Evolutionary conservation across 2,329 filamentous ascomycete species (phyloP).

Genomic region (Ophiostoma quercus): DNA sequence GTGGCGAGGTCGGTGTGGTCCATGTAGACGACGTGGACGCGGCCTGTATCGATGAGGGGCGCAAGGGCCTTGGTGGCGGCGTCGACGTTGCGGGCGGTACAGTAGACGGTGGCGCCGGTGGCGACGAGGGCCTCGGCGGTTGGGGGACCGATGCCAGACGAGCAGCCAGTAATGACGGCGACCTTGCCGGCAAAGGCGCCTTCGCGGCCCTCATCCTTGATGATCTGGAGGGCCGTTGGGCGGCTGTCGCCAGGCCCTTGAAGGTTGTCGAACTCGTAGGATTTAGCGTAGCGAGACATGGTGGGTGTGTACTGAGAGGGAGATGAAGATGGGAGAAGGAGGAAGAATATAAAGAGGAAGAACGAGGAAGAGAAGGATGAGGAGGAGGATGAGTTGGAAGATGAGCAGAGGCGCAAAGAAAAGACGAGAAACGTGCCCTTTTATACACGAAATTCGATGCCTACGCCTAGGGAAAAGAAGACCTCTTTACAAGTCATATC

Average conservation of each 20-base stretch:
- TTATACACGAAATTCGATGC: not conserved
- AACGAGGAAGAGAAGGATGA: not conserved
- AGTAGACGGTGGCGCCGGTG: conserved; percentile 39
- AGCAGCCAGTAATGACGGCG: not conserved
- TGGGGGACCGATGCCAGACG: not conserved
- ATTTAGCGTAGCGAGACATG: not conserved
- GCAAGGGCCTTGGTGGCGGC: not conserved
- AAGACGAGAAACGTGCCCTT: not conserved
- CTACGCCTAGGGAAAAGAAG: not conserved
- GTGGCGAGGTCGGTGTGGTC: conserved; percentile 33
- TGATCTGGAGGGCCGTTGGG: not conserved
- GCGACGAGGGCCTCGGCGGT: not conserved
- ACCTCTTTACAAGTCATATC: not conserved
- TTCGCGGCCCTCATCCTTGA: not conserved
- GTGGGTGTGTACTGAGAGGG: not conserved
- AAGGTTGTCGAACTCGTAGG: not conserved
- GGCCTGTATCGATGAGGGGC: conserved; percentile 27
- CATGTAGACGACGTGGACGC: conserved; percentile 35
- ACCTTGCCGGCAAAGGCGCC: not conserved
- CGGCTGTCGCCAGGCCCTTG: not conserved
- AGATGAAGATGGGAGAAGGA: not conserved
- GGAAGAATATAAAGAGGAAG: not conserved
- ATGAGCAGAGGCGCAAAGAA: not conserved
- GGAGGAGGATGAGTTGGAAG: conserved; percentile 24
- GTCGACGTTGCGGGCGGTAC: not conserved